Percentiles rank a stretch among this genome's conserved stretches.
phyloP scores from a whole-genome alignment of 768 basidiomycete genomes.

The Paxillus involutus region DNA sequence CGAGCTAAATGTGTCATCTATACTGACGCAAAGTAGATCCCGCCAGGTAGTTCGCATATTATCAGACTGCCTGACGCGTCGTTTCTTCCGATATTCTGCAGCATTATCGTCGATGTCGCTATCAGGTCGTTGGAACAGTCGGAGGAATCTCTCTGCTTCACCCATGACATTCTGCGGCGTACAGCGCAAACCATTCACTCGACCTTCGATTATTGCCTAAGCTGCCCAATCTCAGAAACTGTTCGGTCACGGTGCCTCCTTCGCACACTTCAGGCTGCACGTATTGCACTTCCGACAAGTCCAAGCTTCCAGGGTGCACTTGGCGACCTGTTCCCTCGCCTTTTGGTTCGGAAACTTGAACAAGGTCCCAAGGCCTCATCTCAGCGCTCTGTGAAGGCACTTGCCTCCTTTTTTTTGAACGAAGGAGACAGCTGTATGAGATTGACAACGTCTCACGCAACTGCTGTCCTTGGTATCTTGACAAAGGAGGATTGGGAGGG shows the following conservation, averaged over 20 bases:
- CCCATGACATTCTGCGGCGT: constrained; percentile 46
- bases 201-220: constrained; percentile 44
- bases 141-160: constrained; percentile 47
- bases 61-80: constrained; percentile 38
- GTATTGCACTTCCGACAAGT: constrained; percentile 21
- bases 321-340: constrained; percentile 28
- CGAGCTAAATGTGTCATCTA: not conserved
- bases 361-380: constrained; percentile 35
- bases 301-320: constrained; percentile 29
- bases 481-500: constrained; percentile 40
- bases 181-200: constrained; percentile 39
- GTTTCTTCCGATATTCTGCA: constrained; percentile 47
- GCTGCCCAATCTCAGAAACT: constrained; percentile 32
- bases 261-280: constrained; percentile 37
- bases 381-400: constrained; percentile 9
- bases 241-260: constrained; percentile 41
- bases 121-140: constrained; percentile 41
- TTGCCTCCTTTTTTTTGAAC: constrained; percentile 22
- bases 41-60: constrained; percentile 33
- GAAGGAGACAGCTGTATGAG: constrained; percentile 27
- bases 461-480: constrained; percentile 38
- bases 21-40: constrained; percentile 31
- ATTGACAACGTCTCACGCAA: constrained; percentile 31
- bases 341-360: constrained; percentile 40
- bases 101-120: constrained; percentile 45